Evolutionary conservation across 108 stramenopile species (phyloP), one percentile per base, ranked within the genome.

Genomic region (Parmales sp.): DNA sequence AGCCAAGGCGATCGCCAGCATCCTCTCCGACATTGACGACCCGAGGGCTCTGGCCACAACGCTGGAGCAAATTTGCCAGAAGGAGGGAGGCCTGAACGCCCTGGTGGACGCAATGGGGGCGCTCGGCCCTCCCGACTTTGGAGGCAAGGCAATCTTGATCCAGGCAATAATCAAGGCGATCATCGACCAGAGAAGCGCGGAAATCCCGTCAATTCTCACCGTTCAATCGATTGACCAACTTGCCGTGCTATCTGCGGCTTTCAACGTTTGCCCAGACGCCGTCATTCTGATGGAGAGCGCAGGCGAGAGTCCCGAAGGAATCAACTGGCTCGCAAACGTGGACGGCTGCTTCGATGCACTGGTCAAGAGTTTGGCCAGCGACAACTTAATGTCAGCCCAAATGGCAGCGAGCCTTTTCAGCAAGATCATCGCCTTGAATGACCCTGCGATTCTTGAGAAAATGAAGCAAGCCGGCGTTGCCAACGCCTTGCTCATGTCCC

Each of bases 301-400:
- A 5, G 54, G 31, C 31, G 54, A 0, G 28, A 4, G 5, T 3
- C 13, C 36, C 54, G 54, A 60, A 6, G 54, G 54, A 28, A 60
- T 60, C 54, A 60, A 60, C n/a, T 60, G 54, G 54, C 13, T 60
- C 11, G 54, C 54, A 11, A 60, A 60, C 16, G 20, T 34, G 16
- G 54, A 60, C 4, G 54, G 54, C 54, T 60, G 54, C 54, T 60
- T 60, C 54, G 54, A 60, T 2, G 54, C 54, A 2, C 54, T 60
- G 31, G 26, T 60, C 26, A 20, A 11, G 13, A 34, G 54, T 11
- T 20, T 60, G 2, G 16, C 54, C 6, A 19, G n/a, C 54, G 31
- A 16, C 54, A 60, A 60, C 31, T 29, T 60, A 3, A 11, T 19
- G 18, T 28, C 54, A 18, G 54, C 54, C 11, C 54, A 60, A 16